A percentile compares a stretch with the other conserved stretches of the same genome.
Evolutionary conservation across 257 asterid genomes (phyloP).

Genomic region (Fraxinus cuspidata): DNA sequence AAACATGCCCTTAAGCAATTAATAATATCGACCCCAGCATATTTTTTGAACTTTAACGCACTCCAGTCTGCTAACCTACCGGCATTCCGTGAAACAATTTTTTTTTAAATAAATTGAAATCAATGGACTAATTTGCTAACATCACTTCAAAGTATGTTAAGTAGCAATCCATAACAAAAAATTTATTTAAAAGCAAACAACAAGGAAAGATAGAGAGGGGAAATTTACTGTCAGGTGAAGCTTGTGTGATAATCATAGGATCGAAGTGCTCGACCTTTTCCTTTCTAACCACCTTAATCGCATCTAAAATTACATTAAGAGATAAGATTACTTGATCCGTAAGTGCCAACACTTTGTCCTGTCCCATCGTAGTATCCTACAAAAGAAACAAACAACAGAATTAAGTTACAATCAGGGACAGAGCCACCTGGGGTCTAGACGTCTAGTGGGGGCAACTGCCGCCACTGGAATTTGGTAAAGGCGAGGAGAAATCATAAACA

Average conservation of each 20-base stretch:
- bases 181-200: neutral
- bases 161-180: neutral
- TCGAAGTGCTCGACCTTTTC: constrained; percentile 51
- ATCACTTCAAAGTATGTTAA: neutral
- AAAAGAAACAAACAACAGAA: neutral
- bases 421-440: too few species aligned
- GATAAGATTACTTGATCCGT: constrained; percentile 57
- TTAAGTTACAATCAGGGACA: neutral
- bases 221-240: constrained; percentile 57
- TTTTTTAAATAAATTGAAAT: neutral
- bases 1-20: neutral
- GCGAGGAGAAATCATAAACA: too few species aligned
- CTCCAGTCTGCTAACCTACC: neutral
- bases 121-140: neutral
- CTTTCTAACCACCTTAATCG: constrained; percentile 54
- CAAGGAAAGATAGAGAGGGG: neutral
- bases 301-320: constrained; percentile 45
- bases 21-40: neutral
- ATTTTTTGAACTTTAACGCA: neutral
- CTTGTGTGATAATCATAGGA: constrained; percentile 70
- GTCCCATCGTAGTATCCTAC: constrained; percentile 46
- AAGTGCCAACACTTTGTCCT: constrained; percentile 58
- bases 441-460: too few species aligned
- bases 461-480: too few species aligned
- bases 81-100: neutral